A percentile compares a stretch with the other conserved stretches of the same genome.
Conservation (phyloP, 257 asterid genomes). For the Solanum habrochaites region DNA sequence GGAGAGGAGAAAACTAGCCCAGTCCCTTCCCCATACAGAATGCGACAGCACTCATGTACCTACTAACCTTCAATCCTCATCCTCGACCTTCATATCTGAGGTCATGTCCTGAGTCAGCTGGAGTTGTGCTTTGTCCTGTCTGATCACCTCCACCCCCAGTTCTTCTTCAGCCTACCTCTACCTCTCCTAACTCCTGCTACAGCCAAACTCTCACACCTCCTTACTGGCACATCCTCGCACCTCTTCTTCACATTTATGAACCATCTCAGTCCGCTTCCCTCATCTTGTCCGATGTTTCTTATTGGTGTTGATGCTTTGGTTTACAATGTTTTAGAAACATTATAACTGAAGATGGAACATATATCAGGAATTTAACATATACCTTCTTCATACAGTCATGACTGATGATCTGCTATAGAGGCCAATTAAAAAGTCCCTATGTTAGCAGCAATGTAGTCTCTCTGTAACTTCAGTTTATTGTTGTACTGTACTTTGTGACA, state of each 20-base stretch:
- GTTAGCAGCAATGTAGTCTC: not conserved
- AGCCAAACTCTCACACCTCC: not conserved
- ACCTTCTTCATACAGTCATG: not conserved
- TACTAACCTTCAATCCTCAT: not conserved
- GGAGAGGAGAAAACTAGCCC: not conserved
- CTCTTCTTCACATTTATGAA: not conserved
- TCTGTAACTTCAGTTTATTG: not conserved
- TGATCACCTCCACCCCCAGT: not conserved
- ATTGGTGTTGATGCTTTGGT: not conserved
- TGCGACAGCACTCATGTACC: not conserved
- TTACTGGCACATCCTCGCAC: not conserved
- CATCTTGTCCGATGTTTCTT: not conserved
- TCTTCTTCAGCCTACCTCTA: not conserved
- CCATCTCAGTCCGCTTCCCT: not conserved
- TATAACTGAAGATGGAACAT: not conserved
- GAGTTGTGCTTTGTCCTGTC: not conserved
- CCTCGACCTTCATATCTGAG: not conserved
- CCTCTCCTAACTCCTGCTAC: not conserved
- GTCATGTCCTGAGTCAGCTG: not conserved
- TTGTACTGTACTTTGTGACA: not conserved
- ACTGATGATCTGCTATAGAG: not conserved
- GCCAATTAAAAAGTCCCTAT: not conserved
- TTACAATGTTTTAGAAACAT: not conserved
- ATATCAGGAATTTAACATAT: not conserved
- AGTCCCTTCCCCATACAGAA: not conserved